Conservation (phyloP, 2,329 filamentous ascomycete genomes). For the Apiospora saccharicola region DNA sequence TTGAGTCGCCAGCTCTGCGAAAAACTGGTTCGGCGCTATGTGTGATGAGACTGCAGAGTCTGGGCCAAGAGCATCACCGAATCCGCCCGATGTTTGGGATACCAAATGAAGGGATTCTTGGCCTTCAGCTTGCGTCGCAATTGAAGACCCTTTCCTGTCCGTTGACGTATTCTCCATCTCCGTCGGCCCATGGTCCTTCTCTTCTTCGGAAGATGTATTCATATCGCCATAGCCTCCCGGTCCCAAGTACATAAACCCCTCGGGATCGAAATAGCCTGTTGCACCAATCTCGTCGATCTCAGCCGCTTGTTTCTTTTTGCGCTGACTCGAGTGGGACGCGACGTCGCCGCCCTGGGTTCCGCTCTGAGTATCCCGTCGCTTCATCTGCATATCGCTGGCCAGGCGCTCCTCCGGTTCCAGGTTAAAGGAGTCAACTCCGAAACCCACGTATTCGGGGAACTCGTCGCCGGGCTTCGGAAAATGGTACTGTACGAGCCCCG, state of each 20-base stretch:
- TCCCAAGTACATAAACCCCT: constrained; percentile 61
- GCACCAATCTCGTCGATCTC: constrained; percentile 45
- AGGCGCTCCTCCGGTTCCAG: constrained; percentile 61
- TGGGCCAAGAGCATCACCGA: too few species aligned
- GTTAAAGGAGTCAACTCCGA: constrained; percentile 44
- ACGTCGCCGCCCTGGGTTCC: neutral
- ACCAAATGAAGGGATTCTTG: neutral
- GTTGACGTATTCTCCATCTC: neutral
- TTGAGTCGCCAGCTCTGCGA: constrained; percentile 37
- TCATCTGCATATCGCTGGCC: constrained; percentile 59
- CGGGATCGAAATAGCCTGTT: constrained; percentile 56
- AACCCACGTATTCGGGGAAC: constrained; percentile 59
- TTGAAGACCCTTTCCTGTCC: neutral
- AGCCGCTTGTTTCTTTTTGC: constrained; percentile 30
- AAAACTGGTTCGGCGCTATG: neutral
- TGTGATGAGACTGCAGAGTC: neutral
- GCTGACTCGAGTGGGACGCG: neutral
- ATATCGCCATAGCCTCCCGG: constrained; percentile 54
- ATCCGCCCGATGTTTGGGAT: neutral
- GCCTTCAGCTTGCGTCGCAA: constrained; percentile 29
- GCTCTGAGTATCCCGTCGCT: constrained; percentile 40
- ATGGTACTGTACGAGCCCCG: constrained; percentile 61
- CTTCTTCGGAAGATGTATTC: constrained; percentile 51
- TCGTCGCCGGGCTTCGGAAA: constrained; percentile 66
- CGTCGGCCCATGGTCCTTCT: constrained; percentile 38